Evolutionary conservation across 140 eudicot species (phyloP).

Genomic region (Oenanthe javanica): DNA sequence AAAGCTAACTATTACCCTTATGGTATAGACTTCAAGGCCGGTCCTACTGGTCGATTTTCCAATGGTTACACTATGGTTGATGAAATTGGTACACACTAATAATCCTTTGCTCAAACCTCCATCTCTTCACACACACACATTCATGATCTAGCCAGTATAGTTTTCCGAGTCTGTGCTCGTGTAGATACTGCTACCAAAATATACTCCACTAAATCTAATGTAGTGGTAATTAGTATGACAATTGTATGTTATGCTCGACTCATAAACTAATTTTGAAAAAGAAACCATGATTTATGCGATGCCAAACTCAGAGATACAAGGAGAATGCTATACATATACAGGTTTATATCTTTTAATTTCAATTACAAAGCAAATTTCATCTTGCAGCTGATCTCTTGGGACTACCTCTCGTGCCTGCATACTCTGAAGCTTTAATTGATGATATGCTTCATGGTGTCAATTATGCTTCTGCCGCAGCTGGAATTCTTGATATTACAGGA

Average conservation of each 20-base stretch:
- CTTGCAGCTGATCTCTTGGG: conserved; percentile 64
- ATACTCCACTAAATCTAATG: too few relatives aligned
- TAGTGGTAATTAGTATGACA: too few relatives aligned
- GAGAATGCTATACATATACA: not conserved
- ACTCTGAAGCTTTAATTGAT: conserved; percentile 45
- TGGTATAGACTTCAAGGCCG: conserved; percentile 81
- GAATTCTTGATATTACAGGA: conserved; percentile 79
- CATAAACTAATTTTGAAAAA: too few relatives aligned
- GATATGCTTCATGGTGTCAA: conserved; percentile 64
- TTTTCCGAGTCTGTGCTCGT: too few relatives aligned
- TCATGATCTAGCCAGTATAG: too few relatives aligned
- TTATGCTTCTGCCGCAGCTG: conserved; percentile 89
- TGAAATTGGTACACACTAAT: conserved; percentile 40
- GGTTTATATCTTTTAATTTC: not conserved
- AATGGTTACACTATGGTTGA: conserved; percentile 93
- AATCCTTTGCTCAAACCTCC: not conserved
- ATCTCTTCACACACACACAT: too few relatives aligned
- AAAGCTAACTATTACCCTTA: conserved; percentile 90
- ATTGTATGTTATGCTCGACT: too few relatives aligned
- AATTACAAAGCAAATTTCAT: not conserved
- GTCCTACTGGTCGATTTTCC: conserved; percentile 89
- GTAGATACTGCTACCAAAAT: too few relatives aligned
- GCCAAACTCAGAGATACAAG: too few relatives aligned
- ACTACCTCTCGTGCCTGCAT: conserved; percentile 65
- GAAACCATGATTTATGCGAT: not conserved